Conservation (phyloP, 179 eudicot species). For the Heliamphora pulchella region DNA sequence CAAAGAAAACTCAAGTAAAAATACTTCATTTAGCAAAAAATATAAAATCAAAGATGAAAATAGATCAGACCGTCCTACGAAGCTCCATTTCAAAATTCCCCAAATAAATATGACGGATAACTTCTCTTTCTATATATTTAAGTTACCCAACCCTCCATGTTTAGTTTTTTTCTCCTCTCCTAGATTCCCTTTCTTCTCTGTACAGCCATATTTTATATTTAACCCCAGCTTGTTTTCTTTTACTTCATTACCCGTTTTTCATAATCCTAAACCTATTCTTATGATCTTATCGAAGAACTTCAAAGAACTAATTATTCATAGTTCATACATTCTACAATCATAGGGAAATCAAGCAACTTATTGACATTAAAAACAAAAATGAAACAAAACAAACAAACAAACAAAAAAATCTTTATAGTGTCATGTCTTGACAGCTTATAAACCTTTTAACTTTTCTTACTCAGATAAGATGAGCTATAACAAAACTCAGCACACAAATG, state of each 20-base stretch:
- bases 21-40: background rate
- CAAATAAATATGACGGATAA: background rate
- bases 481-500: background rate
- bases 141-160: no score
- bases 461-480: background rate
- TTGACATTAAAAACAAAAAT: background rate
- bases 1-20: slow-evolving; percentile 3
- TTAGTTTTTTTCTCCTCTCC: background rate
- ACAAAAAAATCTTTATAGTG: background rate
- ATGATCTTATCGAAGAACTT: background rate
- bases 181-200: background rate
- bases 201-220: background rate
- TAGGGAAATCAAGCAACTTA: slow-evolving; percentile 1
- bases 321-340: background rate
- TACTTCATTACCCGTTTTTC: background rate
- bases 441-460: background rate
- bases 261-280: slow-evolving; percentile 1
- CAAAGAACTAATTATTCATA: background rate
- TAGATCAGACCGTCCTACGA: background rate
- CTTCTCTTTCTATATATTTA: background rate
- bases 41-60: background rate
- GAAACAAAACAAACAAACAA: no score
- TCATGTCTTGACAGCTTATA: background rate
- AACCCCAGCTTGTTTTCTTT: slow-evolving; percentile 5
- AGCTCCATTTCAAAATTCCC: background rate